Evolutionary conservation across 176 grass and related monocot genomes (phyloP), one percentile per base, ranked within the genome.

Genomic region (Raddia distichophylla): DNA sequence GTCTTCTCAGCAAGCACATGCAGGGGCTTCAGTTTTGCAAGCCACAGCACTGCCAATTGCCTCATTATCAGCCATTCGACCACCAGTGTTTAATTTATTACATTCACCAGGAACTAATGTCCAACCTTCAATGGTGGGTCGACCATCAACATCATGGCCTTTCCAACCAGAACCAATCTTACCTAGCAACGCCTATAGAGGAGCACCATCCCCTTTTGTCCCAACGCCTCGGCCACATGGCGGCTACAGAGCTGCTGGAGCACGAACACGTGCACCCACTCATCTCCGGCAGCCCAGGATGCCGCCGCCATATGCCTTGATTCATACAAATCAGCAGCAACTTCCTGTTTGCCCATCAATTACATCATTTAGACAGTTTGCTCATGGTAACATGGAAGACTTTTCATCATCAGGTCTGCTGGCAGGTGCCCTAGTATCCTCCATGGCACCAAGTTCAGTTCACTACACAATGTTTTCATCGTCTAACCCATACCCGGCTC

Each of bases 1-100:
- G 20, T 63, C 60, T 80, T 88, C 67, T 76, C 86, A 35, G 68
- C 69, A 83, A 63, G 44, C 75, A 70, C 69, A 83, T 57, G 44
- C 75, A 70, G 69, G 85, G 63, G 55, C 61, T 44, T 69, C 46
- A 35, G 67, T n/a, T 19, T 60, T 16, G 10, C 75, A 70, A 34
- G 32, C n/a, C 0, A 22, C 60, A 81, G 9, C 76, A 72, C 61
- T 60, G 55, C 63, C 56, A 16, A 40, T 46, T 53, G 35, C 74
- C 72, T 67, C 16, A 22, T 54, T 61, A 34, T 27, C 80, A 82
- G 18, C 35, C 63, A 58, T 71, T 51, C 47, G 19, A 61, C 20
- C 44, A 53, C 42, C 10, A 32, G 47, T 10, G n/a, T 6, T 44
- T 50, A 67, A 1, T 44, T 76, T 63, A 3, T 67, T 18, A 46